Evolutionary conservation across 2,329 filamentous ascomycete species (phyloP).

Genomic region (Seiridium unicorne): DNA sequence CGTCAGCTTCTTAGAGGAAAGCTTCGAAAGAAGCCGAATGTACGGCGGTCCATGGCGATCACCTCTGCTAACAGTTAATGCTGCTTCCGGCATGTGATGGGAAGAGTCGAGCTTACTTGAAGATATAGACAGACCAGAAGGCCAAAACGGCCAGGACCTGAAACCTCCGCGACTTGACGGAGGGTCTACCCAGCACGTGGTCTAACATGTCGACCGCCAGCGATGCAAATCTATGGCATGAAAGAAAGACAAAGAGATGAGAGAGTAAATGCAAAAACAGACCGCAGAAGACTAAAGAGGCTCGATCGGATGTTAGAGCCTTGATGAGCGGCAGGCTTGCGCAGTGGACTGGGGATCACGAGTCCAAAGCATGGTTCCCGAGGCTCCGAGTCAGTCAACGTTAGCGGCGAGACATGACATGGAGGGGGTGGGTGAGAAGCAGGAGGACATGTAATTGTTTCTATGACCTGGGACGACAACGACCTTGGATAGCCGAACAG

Average conservation of each 20-base stretch:
- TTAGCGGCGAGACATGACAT: conserved; percentile 1
- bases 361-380: not conserved
- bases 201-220: conserved; percentile 57
- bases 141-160: conserved; percentile 89
- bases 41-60: conserved; percentile 84
- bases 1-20: conserved; percentile 70
- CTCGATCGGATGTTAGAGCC: not conserved
- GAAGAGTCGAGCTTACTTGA: conserved; percentile 52
- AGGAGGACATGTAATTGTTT: not conserved
- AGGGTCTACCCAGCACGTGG: conserved; percentile 88
- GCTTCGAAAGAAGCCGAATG: conserved; percentile 67
- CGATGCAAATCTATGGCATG: not conserved
- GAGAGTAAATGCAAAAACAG: not conserved
- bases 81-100: conserved; percentile 10
- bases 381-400: not conserved
- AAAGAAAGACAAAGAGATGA: not conserved
- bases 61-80: conserved; percentile 53
- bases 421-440: not conserved
- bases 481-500: not conserved
- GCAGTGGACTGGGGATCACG: conserved; percentile 3
- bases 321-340: not conserved
- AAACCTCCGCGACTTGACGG: conserved; percentile 84
- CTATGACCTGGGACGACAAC: no score
- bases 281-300: not conserved
- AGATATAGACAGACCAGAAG: conserved; percentile 86